phyloP scores from a whole-genome alignment of 2,329 filamentous ascomycete species.

The Fusarium napiforme region DNA sequence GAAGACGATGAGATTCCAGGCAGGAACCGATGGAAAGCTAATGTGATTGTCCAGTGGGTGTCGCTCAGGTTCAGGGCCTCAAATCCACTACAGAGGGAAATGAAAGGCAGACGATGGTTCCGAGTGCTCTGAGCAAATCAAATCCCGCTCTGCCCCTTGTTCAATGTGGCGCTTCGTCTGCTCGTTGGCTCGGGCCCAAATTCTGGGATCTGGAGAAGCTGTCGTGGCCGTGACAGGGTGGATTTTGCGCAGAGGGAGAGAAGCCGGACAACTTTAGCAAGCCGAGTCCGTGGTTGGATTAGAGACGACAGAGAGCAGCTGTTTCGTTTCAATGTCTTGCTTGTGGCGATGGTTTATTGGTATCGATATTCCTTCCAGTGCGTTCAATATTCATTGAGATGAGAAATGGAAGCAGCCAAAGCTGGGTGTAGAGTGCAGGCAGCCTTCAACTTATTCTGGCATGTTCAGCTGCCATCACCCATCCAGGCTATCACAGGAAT shows the following conservation, averaged over 20 bases:
- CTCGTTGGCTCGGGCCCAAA: slow-evolving; percentile 29
- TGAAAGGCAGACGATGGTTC: slow-evolving; percentile 37
- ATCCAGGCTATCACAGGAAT: slow-evolving; percentile 36
- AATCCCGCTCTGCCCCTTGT: slow-evolving; percentile 5
- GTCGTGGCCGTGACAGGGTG: slow-evolving; percentile 25
- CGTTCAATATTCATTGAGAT: background rate
- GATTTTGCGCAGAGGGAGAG: slow-evolving; percentile 7
- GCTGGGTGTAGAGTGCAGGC: slow-evolving; percentile 10
- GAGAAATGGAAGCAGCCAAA: slow-evolving; percentile 2
- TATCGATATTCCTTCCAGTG: slow-evolving; percentile 1
- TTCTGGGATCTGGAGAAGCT: slow-evolving; percentile 6
- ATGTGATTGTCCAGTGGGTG: background rate
- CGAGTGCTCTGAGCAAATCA: slow-evolving; percentile 21
- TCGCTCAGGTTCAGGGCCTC: slow-evolving; percentile 12
- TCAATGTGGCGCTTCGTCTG: slow-evolving; percentile 26
- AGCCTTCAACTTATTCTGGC: slow-evolving; percentile 32
- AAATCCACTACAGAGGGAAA: slow-evolving; percentile 28
- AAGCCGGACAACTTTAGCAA: slow-evolving; percentile 13
- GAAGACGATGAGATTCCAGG: slow-evolving; percentile 15
- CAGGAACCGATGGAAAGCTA: background rate
- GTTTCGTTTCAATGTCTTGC: slow-evolving; percentile 39
- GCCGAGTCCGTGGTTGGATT: slow-evolving; percentile 31
- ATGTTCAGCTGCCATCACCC: slow-evolving; percentile 1
- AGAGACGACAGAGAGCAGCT: background rate
- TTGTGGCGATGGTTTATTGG: background rate